phyloP scores from a whole-genome alignment of 2,329 filamentous ascomycete genomes.

The Myriosclerotinia duriaeana region DNA sequence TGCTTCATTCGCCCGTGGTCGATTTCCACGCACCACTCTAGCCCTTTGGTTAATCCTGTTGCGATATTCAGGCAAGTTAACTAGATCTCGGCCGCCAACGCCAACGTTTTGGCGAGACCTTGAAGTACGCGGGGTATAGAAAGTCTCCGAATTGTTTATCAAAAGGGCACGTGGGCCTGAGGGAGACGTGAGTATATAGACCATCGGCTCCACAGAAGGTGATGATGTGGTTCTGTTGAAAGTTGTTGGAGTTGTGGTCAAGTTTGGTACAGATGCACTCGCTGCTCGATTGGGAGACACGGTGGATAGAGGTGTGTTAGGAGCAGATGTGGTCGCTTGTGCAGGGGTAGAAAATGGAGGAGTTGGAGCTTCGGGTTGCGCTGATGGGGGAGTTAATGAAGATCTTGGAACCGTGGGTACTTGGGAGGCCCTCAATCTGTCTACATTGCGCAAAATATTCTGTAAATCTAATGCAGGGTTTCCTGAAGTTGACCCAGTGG shows the following conservation, averaged over 20 bases:
- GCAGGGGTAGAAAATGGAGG: conserved; percentile 20
- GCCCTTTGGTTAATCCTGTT: conserved; percentile 32
- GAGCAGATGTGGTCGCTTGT: conserved; percentile 10
- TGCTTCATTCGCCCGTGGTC: conserved; percentile 26
- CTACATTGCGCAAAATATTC: conserved; percentile 33
- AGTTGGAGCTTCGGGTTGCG: conserved; percentile 21
- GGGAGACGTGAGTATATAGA: conserved; percentile 62
- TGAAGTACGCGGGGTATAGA: conserved; percentile 48
- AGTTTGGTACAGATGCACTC: conserved; percentile 17
- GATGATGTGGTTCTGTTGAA: conserved; percentile 25
- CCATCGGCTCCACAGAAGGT: conserved; percentile 46
- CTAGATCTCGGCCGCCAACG: conserved; percentile 14
- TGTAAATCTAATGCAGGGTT: conserved; percentile 36
- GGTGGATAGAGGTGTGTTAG: conserved; percentile 7
- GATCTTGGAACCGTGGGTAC: conserved; percentile 29
- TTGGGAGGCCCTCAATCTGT: conserved; percentile 31
- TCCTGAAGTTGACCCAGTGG: conserved; percentile 2
- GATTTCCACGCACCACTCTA: conserved; percentile 27
- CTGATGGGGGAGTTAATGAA: conserved; percentile 23
- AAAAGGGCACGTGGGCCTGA: conserved; percentile 58
- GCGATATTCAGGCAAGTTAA: conserved; percentile 34
- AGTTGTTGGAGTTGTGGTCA: conserved; percentile 22
- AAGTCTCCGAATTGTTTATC: conserved; percentile 54
- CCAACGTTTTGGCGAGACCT: conserved; percentile 26
- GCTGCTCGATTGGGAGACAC: conserved; percentile 14